phyloP scores from a whole-genome alignment of 2,329 filamentous ascomycete genomes.

The Fusarium pilosicola region DNA sequence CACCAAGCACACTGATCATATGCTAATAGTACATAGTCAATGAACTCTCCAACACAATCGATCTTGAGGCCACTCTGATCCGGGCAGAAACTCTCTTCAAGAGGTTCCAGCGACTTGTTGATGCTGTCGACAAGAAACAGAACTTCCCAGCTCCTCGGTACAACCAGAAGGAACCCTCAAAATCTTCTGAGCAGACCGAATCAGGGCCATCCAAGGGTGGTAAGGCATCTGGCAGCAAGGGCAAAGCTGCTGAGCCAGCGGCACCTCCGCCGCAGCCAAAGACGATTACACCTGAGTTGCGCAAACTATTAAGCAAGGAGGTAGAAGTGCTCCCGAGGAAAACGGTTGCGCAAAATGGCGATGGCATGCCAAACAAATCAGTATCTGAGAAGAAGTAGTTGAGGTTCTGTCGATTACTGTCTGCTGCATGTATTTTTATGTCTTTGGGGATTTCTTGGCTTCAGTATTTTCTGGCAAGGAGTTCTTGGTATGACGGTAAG shows the following conservation, averaged over 20 bases:
- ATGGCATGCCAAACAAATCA: conserved; percentile 49
- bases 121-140: conserved; percentile 90
- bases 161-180: conserved; percentile 27
- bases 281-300: conserved; percentile 67
- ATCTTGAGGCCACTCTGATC: conserved; percentile 85
- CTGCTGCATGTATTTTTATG: conserved; percentile 22
- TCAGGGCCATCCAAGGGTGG: conserved; percentile 17
- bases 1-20: background rate
- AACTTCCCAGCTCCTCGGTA: conserved; percentile 74
- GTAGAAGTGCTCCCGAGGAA: conserved; percentile 56
- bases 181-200: conserved; percentile 23
- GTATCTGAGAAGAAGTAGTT: background rate
- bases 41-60: conserved; percentile 92
- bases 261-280: conserved; percentile 50
- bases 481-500: conserved; percentile 18
- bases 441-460: conserved; percentile 1
- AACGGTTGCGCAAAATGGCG: conserved; percentile 50
- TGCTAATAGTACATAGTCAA: conserved; percentile 71
- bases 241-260: conserved; percentile 51
- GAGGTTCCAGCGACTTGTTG: conserved; percentile 87
- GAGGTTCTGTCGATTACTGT: background rate
- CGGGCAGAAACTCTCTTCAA: conserved; percentile 89
- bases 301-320: conserved; percentile 61
- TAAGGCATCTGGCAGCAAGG: conserved; percentile 46
- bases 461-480: conserved; percentile 17